A percentile compares a stretch with the other conserved stretches of the same genome.
Conservation (phyloP, 1,284 basidiomycete species). For the Ganoderma lucidum region DNA sequence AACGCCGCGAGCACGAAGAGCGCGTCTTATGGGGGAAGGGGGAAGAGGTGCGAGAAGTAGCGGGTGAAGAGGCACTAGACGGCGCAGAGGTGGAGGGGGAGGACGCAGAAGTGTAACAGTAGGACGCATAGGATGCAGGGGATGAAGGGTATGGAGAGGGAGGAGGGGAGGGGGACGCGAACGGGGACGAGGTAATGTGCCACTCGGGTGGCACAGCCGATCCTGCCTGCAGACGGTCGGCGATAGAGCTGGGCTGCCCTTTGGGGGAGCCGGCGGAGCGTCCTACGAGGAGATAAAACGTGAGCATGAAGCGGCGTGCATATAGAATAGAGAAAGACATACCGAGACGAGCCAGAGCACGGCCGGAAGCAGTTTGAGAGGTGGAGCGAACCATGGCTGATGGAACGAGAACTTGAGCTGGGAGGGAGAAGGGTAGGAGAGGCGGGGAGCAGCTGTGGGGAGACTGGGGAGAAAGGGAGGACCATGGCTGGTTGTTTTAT, state of each 20-base stretch:
- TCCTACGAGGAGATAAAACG: not conserved
- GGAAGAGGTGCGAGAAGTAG: constrained; percentile 11
- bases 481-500: constrained; percentile 9
- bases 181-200: constrained; percentile 18
- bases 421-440: not conserved
- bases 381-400: constrained; percentile 4
- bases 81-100: constrained; percentile 6
- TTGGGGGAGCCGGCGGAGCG: not conserved
- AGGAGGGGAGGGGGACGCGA: constrained; percentile 5
- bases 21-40: constrained; percentile 13
- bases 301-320: not conserved
- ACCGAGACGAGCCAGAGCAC: not conserved
- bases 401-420: not conserved
- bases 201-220: constrained; percentile 17
- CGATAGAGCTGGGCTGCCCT: not conserved
- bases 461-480: not conserved
- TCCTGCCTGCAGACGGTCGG: not conserved
- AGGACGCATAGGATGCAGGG: not conserved
- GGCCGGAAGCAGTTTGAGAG: constrained; percentile 1
- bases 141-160: constrained; percentile 9
- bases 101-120: not conserved
- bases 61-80: constrained; percentile 17
- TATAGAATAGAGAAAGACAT: not conserved
- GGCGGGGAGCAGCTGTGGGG: not conserved
- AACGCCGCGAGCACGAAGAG: constrained; percentile 19